These are phyloP conservation scores for Coemansia asiatica DNA, from an alignment of 192 early-diverging fungal genomes.

Conservation along the genomic window DNA sequence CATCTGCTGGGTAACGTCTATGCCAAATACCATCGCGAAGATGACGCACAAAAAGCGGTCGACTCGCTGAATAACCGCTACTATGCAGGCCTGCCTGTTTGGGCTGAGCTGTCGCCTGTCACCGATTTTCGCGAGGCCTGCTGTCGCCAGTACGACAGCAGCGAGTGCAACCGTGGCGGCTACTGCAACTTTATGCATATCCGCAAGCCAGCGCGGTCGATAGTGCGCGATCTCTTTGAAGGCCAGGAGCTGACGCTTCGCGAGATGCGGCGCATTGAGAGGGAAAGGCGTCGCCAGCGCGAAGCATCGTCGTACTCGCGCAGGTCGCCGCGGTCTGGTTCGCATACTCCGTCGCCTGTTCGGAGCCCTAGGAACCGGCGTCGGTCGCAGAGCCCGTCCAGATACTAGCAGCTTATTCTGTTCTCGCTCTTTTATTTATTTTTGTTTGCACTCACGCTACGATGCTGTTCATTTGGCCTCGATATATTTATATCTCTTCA, in stretches of 20 bases:
- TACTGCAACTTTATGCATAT: conserved; percentile 99
- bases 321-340: conserved; percentile 14
- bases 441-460: too few species aligned
- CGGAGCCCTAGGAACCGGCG: conserved; percentile 28
- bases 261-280: conserved; percentile 54
- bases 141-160: conserved; percentile 94
- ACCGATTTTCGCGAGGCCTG: conserved; percentile 98
- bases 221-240: conserved; percentile 81
- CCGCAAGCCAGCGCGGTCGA: conserved; percentile 72
- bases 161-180: conserved; percentile 92
- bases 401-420: conserved; percentile 15
- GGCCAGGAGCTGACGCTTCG: conserved; percentile 65
- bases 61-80: conserved; percentile 92
- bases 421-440: neutral
- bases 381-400: conserved; percentile 32
- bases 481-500: too few species aligned
- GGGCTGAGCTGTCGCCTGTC: conserved; percentile 95
- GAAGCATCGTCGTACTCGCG: conserved; percentile 4
- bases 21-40: conserved; percentile 84
- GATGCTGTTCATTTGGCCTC: too few species aligned
- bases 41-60: conserved; percentile 89
- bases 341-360: conserved; percentile 46
- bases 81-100: conserved; percentile 91
- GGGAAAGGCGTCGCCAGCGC: conserved; percentile 31
- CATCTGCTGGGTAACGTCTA: conserved; percentile 98